A percentile compares a stretch with the other conserved stretches of the same genome.
Evolutionary conservation across 2,329 filamentous ascomycete species (phyloP).

Genomic region (Rosellinia necatrix): DNA sequence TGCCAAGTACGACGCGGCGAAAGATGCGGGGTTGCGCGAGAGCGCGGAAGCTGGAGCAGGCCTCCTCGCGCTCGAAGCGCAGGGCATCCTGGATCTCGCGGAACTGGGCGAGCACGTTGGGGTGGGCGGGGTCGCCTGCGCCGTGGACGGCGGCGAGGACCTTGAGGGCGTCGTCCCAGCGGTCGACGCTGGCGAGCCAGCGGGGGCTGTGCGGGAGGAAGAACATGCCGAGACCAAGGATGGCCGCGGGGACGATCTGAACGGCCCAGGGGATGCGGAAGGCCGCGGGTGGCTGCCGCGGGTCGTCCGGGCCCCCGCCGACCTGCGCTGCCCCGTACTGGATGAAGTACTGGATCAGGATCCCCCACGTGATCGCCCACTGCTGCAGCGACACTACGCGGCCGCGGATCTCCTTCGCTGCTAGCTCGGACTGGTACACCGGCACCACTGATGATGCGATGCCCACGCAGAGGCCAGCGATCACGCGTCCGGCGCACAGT

Average conservation of each 20-base stretch:
- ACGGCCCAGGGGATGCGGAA: conserved; percentile 67
- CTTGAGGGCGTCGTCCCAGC: conserved; percentile 66
- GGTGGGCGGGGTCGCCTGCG: conserved; percentile 57
- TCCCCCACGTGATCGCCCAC: conserved; percentile 74
- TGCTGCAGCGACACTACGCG: conserved; percentile 69
- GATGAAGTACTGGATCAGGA: conserved; percentile 69
- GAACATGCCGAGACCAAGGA: conserved; percentile 60
- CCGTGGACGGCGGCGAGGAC: conserved; percentile 65
- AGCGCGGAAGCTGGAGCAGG: conserved; percentile 53
- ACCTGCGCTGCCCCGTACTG: conserved; percentile 65
- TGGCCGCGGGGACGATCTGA: conserved; percentile 59
- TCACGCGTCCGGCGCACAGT: conserved; percentile 71
- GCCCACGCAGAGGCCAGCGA: conserved; percentile 75
- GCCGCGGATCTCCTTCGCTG: conserved; percentile 60
- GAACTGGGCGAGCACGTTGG: conserved; percentile 66
- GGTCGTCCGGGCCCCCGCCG: conserved; percentile 55
- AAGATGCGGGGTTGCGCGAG: conserved; percentile 57
- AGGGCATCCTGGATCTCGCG: conserved; percentile 63
- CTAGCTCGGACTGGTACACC: conserved; percentile 72
- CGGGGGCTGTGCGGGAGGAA: conserved; percentile 69
- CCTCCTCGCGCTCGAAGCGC: conserved; percentile 57
- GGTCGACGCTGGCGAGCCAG: conserved; percentile 71
- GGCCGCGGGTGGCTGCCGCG: conserved; percentile 54
- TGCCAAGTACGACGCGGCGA: conserved; percentile 61
- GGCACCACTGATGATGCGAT: conserved; percentile 74